Conservation (phyloP, 1,284 basidiomycete genomes). For the Jaminaea rosea region DNA sequence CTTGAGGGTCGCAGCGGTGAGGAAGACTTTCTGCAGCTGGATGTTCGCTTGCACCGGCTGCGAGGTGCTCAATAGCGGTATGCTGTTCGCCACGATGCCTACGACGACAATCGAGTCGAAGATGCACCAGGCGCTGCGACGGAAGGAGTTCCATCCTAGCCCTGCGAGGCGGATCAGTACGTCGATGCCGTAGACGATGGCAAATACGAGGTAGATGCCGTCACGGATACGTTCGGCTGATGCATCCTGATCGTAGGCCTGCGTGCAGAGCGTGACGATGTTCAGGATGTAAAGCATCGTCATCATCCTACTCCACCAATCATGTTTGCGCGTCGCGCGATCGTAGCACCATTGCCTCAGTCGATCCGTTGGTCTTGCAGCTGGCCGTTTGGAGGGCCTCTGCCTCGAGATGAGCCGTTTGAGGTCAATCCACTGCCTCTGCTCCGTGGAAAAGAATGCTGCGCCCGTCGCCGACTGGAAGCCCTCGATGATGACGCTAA, state of each 20-base stretch:
- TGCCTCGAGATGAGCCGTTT: conserved; percentile 81
- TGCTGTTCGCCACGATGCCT: conserved; percentile 75
- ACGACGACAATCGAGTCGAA: conserved; percentile 77
- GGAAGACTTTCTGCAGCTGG: conserved; percentile 87
- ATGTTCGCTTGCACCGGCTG: conserved; percentile 33
- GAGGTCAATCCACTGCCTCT: conserved; percentile 89
- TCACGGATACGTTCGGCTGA: conserved; percentile 62
- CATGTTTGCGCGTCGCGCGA: conserved; percentile 79
- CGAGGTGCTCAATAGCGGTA: conserved; percentile 50
- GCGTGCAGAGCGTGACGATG: conserved; percentile 76
- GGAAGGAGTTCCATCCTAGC: conserved; percentile 74
- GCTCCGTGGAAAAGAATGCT: conserved; percentile 66
- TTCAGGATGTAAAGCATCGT: conserved; percentile 76
- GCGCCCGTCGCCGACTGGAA: conserved; percentile 73
- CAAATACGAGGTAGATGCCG: conserved; percentile 67
- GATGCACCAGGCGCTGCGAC: conserved; percentile 71
- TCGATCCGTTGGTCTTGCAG: conserved; percentile 54
- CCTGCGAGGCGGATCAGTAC: conserved; percentile 70
- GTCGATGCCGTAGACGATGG: conserved; percentile 68
- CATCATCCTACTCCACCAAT: conserved; percentile 82
- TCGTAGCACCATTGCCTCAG: conserved; percentile 83
- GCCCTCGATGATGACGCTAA: conserved; percentile 84
- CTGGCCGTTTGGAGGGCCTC: conserved; percentile 72
- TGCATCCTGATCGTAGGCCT: conserved; percentile 60
- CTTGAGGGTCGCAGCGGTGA: conserved; percentile 88